A percentile compares a stretch with the other conserved stretches of the same genome.
phyloP scores from a whole-genome alignment of 2,329 filamentous ascomycete species.

The Aspergillus fumigatiaffinis region DNA sequence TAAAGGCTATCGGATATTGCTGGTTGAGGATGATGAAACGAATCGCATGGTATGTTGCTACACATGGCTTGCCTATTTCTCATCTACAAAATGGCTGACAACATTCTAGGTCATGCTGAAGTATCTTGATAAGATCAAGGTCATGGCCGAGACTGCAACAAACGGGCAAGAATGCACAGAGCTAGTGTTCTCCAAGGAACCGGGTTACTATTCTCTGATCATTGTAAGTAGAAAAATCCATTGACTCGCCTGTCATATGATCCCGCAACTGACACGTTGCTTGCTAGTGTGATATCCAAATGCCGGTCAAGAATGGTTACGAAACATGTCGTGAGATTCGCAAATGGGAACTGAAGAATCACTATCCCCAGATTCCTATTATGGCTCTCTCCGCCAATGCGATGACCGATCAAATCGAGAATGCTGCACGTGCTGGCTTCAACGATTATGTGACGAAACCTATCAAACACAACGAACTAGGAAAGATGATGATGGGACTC shows the following conservation, averaged over 20 bases:
- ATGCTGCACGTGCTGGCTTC: constrained; percentile 45
- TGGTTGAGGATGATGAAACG: constrained; percentile 49
- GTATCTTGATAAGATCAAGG: constrained; percentile 46
- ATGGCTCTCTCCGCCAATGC: constrained; percentile 49
- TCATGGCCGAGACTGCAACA: constrained; percentile 43
- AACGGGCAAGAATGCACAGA: constrained; percentile 47
- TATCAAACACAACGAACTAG: constrained; percentile 47
- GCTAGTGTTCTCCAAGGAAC: constrained; percentile 45
- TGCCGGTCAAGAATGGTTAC: constrained; percentile 49
- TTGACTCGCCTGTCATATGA: background rate
- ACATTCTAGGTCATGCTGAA: constrained; percentile 43
- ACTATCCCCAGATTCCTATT: constrained; percentile 46
- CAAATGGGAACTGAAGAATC: constrained; percentile 43
- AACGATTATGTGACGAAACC: constrained; percentile 50
- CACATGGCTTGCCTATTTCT: background rate
- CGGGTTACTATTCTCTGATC: constrained; percentile 47
- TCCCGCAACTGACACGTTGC: background rate
- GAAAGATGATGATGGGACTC: constrained; percentile 48
- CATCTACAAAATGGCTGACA: constrained; percentile 13
- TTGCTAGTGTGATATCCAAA: constrained; percentile 47
- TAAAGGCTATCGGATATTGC: constrained; percentile 43
- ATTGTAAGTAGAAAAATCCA: constrained; percentile 35
- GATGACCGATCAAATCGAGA: constrained; percentile 48
- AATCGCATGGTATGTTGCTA: constrained; percentile 41
- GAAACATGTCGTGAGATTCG: constrained; percentile 47